These are phyloP conservation scores for Phytophthora ohioensis DNA, from an alignment of 352 stramenopile genomes.

Conservation along the genomic window DNA sequence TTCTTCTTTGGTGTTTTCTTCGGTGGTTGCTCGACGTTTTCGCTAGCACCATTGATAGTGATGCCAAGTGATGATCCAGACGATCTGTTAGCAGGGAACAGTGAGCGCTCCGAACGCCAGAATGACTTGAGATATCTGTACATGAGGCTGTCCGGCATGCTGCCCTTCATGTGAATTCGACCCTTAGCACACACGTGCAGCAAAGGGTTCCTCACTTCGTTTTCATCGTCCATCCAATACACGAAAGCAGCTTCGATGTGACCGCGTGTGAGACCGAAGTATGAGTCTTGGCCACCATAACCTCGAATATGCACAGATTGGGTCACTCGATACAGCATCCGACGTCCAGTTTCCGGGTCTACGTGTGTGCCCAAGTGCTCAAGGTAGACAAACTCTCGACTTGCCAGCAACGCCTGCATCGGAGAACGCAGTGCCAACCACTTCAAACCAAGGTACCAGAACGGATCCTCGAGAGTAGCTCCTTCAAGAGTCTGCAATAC, in stretches of 20 bases:
- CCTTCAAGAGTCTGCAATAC: slow-evolving; percentile 72
- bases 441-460: slow-evolving; percentile 82
- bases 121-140: slow-evolving; percentile 72
- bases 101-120: slow-evolving; percentile 51
- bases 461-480: slow-evolving; percentile 69
- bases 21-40: slow-evolving; percentile 3
- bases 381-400: slow-evolving; percentile 76
- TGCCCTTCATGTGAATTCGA: slow-evolving; percentile 67
- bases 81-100: slow-evolving; percentile 41
- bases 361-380: slow-evolving; percentile 76
- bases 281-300: slow-evolving; percentile 69
- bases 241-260: slow-evolving; percentile 71
- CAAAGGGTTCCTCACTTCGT: slow-evolving; percentile 44
- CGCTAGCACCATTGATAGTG: slow-evolving; percentile 8
- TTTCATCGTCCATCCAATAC: slow-evolving; percentile 71
- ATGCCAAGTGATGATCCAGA: slow-evolving; percentile 39
- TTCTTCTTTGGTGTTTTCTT: slow-evolving; percentile 39
- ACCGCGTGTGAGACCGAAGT: slow-evolving; percentile 76
- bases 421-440: slow-evolving; percentile 77
- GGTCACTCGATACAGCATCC: slow-evolving; percentile 70
- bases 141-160: slow-evolving; percentile 59
- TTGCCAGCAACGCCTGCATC: slow-evolving; percentile 63
- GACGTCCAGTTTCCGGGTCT: slow-evolving; percentile 48
- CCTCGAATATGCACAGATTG: slow-evolving; percentile 68
- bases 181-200: slow-evolving; percentile 72